phyloP scores from a whole-genome alignment of 2,329 filamentous ascomycete genomes.

The Aspergillus sp. region DNA sequence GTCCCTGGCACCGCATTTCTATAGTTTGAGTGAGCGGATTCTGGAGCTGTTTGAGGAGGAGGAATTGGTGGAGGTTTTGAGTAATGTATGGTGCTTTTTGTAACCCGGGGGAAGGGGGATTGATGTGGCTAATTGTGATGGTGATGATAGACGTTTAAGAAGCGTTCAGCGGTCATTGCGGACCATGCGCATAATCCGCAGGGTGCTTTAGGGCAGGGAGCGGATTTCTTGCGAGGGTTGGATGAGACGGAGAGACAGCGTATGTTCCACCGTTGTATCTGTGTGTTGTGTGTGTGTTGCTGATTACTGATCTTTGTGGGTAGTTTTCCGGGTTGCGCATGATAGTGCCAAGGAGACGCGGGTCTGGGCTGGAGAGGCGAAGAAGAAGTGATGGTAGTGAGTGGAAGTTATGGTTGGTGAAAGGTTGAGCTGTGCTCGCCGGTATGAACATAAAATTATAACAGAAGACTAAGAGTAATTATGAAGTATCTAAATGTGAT shows the following conservation, averaged over 20 bases:
- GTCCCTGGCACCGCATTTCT: slow-evolving; percentile 83
- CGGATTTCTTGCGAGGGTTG: slow-evolving; percentile 82
- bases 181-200: slow-evolving; percentile 86
- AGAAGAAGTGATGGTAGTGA: slow-evolving; percentile 41
- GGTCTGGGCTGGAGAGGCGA: slow-evolving; percentile 68
- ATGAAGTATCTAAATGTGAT: background rate
- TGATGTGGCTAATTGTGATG: slow-evolving; percentile 1
- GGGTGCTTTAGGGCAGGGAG: slow-evolving; percentile 65
- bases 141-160: slow-evolving; percentile 68
- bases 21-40: slow-evolving; percentile 79
- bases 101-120: background rate
- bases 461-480: background rate
- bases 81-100: slow-evolving; percentile 43
- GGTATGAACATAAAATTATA: slow-evolving; percentile 3
- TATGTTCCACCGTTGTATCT: slow-evolving; percentile 33
- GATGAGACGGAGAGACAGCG: slow-evolving; percentile 83
- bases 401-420: slow-evolving; percentile 3
- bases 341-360: slow-evolving; percentile 71
- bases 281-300: background rate
- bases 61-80: slow-evolving; percentile 71
- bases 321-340: slow-evolving; percentile 72
- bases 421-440: slow-evolving; percentile 32
- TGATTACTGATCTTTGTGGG: slow-evolving; percentile 22
- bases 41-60: slow-evolving; percentile 91
- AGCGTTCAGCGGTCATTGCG: slow-evolving; percentile 77